phyloP scores from a whole-genome alignment of 768 basidiomycete species.

The Solioccasus polychromus region DNA sequence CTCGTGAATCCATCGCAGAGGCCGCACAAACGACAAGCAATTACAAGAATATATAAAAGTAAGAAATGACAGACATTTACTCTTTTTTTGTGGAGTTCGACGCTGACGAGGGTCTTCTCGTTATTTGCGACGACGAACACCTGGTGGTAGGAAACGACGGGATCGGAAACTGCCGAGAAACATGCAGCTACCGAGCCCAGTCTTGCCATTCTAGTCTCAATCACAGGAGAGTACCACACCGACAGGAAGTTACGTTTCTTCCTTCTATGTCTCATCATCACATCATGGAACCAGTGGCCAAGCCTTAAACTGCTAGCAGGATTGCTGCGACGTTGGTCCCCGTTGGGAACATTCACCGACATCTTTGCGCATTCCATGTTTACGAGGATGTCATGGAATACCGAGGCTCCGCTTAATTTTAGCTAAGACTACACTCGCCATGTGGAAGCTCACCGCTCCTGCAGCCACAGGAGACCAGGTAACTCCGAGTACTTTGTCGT shows the following conservation, averaged over 20 bases:
- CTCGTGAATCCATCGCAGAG: slow-evolving; percentile 29
- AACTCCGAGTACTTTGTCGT: background rate
- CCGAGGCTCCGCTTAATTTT: background rate
- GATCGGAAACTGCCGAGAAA: slow-evolving; percentile 29
- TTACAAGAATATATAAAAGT: background rate
- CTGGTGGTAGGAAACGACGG: slow-evolving; percentile 9
- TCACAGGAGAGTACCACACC: slow-evolving; percentile 10
- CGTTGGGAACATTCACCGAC: slow-evolving; percentile 30
- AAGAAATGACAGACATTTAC: slow-evolving; percentile 8
- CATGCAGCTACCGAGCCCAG: too few species aligned
- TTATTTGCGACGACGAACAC: slow-evolving; percentile 33
- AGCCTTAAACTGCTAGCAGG: slow-evolving; percentile 22
- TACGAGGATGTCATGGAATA: slow-evolving; percentile 26
- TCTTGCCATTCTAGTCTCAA: too few species aligned
- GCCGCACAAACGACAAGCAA: background rate
- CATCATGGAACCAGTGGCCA: slow-evolving; percentile 30
- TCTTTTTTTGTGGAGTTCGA: slow-evolving; percentile 16
- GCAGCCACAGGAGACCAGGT: slow-evolving; percentile 39
- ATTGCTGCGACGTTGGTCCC: slow-evolving; percentile 34
- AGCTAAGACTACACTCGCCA: slow-evolving; percentile 34
- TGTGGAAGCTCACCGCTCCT: slow-evolving; percentile 45
- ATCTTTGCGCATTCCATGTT: slow-evolving; percentile 36
- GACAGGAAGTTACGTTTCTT: slow-evolving; percentile 2
- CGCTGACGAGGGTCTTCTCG: slow-evolving; percentile 27
- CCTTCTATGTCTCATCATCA: too few species aligned